Conservation (phyloP, 306 rosid genomes). For the Clitoria ternatea region DNA sequence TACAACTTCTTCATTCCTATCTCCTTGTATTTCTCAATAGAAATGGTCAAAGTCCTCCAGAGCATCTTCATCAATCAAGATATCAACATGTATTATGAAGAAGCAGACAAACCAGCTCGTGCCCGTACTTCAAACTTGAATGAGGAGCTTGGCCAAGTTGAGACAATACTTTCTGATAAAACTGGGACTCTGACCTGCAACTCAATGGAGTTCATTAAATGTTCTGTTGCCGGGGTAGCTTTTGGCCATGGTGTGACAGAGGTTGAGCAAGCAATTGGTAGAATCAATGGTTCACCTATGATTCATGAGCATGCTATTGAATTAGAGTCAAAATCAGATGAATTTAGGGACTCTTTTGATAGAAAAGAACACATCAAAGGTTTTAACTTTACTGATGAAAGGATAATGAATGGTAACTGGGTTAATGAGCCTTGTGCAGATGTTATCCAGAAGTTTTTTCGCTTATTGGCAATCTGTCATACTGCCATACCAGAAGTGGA, state of each 20-base stretch:
- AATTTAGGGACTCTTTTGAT: constrained; percentile 22
- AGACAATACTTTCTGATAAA: constrained; percentile 89
- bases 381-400: constrained; percentile 71
- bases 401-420: constrained; percentile 84
- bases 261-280: constrained; percentile 58
- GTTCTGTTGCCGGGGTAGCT: constrained; percentile 78
- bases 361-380: constrained; percentile 48
- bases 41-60: constrained; percentile 84
- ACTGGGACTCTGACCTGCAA: constrained; percentile 96
- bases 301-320: constrained; percentile 28
- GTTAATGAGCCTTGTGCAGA: constrained; percentile 64
- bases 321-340: constrained; percentile 6
- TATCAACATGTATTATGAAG: constrained; percentile 79
- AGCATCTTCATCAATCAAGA: constrained; percentile 79
- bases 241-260: constrained; percentile 74
- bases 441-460: constrained; percentile 57
- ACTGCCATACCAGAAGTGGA: constrained; percentile 87
- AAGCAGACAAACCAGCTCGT: constrained; percentile 78
- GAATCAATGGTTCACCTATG: constrained; percentile 38
- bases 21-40: constrained; percentile 77
- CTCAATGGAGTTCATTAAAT: constrained; percentile 89
- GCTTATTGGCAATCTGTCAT: constrained; percentile 77
- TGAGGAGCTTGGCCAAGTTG: constrained; percentile 89
- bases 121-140: constrained; percentile 94
- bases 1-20: constrained; percentile 67